Evolutionary conservation across 2,329 filamentous ascomycete species (phyloP), one percentile per base, ranked within the genome.

Genomic region (Aspergillus uvarum): DNA sequence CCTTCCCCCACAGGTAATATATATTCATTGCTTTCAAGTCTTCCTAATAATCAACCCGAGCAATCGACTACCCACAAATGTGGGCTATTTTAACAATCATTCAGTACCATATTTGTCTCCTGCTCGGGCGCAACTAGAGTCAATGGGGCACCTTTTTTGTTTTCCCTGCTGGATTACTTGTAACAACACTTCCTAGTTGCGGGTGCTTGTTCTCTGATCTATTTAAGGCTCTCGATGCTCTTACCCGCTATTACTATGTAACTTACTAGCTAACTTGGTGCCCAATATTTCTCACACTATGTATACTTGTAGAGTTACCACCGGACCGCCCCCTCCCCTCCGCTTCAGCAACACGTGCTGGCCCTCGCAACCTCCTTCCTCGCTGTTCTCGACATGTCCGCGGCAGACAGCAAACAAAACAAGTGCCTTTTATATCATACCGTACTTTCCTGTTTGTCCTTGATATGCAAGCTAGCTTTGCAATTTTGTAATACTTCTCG

Each of bases 321-420:
- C 11, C 32, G 32, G 5, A 44, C 38, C 16, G n/a, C 38, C 5
- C 16, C 14, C 12, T 12, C 14, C 32, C 14, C 21, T 49, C 12
- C 6, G 21, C 24, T 58, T 62, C 63, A 48, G 29, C 54, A 56
- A 59, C 63, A 65, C 62, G 62, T 62, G 63, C 61, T 44, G 42
- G 49, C 19, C 47, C 48, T 51, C 50, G 32, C 5, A 35, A 16
- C 14, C 14, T 44, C 5, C 16, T 44, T 44, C 11, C 35, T 44
- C 1, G 14, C 38, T 44, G n/a, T 59, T 57, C 48, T 55, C 57
- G 62, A 62, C 56, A 54, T 65, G 61, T 65, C 63, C 51, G 51
- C 12, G 19, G 16, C 51, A 38, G 19, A 53, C 31, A 42, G 38
- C 8, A 29, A 29, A 10, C 12, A 44, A 19, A 3, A n/a, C 12